These are phyloP conservation scores for Wickerhamiella kurtzmanii DNA, from an alignment of 805 yeast species.

Conservation along the genomic window DNA sequence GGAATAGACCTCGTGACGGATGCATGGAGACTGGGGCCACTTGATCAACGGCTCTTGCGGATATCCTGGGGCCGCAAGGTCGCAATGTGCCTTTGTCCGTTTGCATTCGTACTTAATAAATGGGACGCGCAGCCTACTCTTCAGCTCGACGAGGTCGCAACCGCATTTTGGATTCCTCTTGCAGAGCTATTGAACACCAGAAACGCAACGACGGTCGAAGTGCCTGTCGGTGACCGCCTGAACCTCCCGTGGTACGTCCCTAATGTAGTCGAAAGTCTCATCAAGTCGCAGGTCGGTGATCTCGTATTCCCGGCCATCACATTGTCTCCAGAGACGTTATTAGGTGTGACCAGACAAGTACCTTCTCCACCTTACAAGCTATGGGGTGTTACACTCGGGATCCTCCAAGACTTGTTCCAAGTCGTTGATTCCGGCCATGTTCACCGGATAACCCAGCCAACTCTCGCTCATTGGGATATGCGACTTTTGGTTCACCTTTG, in stretches of 20 bases:
- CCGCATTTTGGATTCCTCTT: conserved; percentile 28
- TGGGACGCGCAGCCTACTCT: conserved; percentile 15
- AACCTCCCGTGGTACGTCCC: conserved; percentile 10
- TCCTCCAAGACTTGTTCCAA: conserved; percentile 24
- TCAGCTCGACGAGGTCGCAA: conserved; percentile 27
- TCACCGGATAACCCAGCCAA: conserved; percentile 15
- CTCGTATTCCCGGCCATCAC: conserved; percentile 22
- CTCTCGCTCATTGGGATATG: conserved; percentile 20
- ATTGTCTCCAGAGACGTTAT: conserved; percentile 12
- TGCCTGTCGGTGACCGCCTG: conserved; percentile 19
- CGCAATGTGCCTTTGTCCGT: conserved; percentile 27
- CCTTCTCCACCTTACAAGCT: conserved; percentile 21
- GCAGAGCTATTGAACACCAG: conserved; percentile 15
- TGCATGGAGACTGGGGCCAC: conserved; percentile 24
- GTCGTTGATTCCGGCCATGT: conserved; percentile 16
- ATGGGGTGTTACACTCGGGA: conserved; percentile 29
- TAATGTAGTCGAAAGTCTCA: conserved; percentile 7
- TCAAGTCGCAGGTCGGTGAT: conserved; percentile 18
- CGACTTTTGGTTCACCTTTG: conserved; percentile 14
- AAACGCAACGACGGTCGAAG: conserved; percentile 12
- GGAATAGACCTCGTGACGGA: conserved; percentile 25
- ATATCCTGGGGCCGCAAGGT: conserved; percentile 24
- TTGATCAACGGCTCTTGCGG: conserved; percentile 26
- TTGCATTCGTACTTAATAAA: conserved; percentile 23
- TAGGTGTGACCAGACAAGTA: background rate